A percentile compares a stretch with the other conserved stretches of the same genome.
phyloP scores from a whole-genome alignment of 306 rosid species.

The Trifolium repens region DNA sequence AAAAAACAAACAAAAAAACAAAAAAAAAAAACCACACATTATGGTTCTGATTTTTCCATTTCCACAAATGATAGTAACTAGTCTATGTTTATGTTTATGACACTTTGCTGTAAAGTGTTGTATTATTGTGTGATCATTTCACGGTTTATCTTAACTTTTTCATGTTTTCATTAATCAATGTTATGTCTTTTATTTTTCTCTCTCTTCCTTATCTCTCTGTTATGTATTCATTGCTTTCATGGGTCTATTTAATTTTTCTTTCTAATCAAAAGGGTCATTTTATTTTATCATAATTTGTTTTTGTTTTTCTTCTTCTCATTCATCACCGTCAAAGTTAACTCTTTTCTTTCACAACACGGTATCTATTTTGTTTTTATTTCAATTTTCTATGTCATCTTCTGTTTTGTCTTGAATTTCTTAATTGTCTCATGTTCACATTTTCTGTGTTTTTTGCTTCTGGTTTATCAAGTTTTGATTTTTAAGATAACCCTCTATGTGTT shows the following conservation, averaged over 20 bases:
- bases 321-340: slow-evolving; percentile 31
- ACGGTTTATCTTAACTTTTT: slow-evolving; percentile 49
- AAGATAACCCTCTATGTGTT: background rate
- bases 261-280: slow-evolving; percentile 18
- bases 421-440: slow-evolving; percentile 35
- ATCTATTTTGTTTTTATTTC: background rate
- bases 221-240: slow-evolving; percentile 48
- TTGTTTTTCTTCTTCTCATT: background rate
- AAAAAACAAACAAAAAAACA: background rate
- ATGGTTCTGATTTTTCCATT: slow-evolving; percentile 35
- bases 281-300: slow-evolving; percentile 10
- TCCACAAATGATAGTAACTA: slow-evolving; percentile 25
- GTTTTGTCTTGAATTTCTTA: slow-evolving; percentile 39
- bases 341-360: slow-evolving; percentile 43
- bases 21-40: slow-evolving; percentile 5
- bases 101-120: slow-evolving; percentile 57
- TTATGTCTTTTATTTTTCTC: slow-evolving; percentile 39
- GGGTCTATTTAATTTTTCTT: slow-evolving; percentile 45
- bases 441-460: background rate
- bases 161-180: slow-evolving; percentile 59
- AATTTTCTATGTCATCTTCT: slow-evolving; percentile 26
- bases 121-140: slow-evolving; percentile 43
- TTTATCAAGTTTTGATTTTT: background rate
- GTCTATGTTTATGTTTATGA: slow-evolving; percentile 12
- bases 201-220: slow-evolving; percentile 38